Evolutionary conservation across 192 early-diverging fungal species (phyloP), one percentile per base, ranked within the genome.

Genomic region (Lobosporangium transversale): DNA sequence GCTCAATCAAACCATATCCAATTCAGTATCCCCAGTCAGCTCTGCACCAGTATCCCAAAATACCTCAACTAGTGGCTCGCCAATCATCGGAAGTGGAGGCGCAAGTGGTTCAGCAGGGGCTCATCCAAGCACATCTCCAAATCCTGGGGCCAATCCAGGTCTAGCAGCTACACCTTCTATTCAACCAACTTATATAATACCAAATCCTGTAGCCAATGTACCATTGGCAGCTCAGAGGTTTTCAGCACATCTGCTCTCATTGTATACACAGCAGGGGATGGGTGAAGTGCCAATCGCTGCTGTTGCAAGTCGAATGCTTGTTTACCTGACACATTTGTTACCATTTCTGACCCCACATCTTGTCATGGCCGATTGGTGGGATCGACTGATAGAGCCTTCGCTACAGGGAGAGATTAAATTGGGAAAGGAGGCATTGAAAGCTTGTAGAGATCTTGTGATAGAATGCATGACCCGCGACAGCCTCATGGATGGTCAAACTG

Each of bases 341-440:
- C 80, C 80, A 1, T 71, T 81, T 21, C 50, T 81, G 45, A 65
- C 66, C 14, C 74, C 80, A 9, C 74, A 68, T 23, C 53, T 71
- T 26, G 32, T 81, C 24, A 78, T 81, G 20, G 2, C 56, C 1
- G 74, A 81, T 35, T 81, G 74, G 74, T 81, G 74, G 74, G 63
- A 78, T 44, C 58, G 54, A 11, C 60, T 81, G 12, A 68, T 81
- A 27, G 42, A 70, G 44, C 74, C 68, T 0, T 62, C 70, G 5
- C 57, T 81, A 3, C 62, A 78, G 26, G 73, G 73, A 45, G 73
- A 76, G 43, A 76, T 76, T 53, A 76, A 58, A 26, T 31, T 76
- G 52, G 73, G 62, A 17, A 76, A 76, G 59, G 63, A 66, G 0
- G 42, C 65, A 6, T 37, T 76, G 11, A 76, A 76, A 45, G 51